Conservation (phyloP, 2,329 filamentous ascomycete genomes). For the Pseudogymnoascus sp. region DNA sequence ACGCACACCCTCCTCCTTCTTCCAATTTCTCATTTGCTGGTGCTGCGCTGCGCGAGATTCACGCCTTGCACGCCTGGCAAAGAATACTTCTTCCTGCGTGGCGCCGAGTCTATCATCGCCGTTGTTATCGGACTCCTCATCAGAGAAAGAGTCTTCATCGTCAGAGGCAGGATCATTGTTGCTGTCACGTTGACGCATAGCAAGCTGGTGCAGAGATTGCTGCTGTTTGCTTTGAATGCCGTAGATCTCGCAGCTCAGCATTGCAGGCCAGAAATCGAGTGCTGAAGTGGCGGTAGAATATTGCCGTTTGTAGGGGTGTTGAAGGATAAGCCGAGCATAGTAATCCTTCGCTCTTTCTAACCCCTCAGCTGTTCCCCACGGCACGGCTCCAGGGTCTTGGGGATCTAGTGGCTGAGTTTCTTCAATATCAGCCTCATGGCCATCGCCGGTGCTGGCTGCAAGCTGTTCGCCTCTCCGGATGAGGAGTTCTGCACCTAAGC, state of each 20-base stretch:
- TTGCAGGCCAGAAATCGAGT: slow-evolving; percentile 70
- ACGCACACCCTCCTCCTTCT: slow-evolving; percentile 23
- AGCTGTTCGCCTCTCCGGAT: slow-evolving; percentile 42
- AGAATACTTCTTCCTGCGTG: slow-evolving; percentile 12
- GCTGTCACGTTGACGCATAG: background rate
- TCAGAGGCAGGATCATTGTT: slow-evolving; percentile 22
- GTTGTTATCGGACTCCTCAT: slow-evolving; percentile 20
- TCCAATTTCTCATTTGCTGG: slow-evolving; percentile 16
- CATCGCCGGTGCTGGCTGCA: background rate
- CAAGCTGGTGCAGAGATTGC: slow-evolving; percentile 33
- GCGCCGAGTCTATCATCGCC: slow-evolving; percentile 15
- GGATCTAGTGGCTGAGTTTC: background rate
- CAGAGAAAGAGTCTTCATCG: slow-evolving; percentile 14
- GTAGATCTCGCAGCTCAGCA: slow-evolving; percentile 77
- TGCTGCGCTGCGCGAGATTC: slow-evolving; percentile 11
- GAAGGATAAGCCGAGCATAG: slow-evolving; percentile 69
- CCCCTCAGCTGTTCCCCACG: slow-evolving; percentile 37
- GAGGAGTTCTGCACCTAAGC: slow-evolving; percentile 75
- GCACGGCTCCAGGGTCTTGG: background rate
- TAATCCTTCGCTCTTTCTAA: slow-evolving; percentile 56
- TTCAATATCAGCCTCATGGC: background rate
- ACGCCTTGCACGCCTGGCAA: slow-evolving; percentile 9
- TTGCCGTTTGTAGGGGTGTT: slow-evolving; percentile 60
- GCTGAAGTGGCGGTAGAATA: slow-evolving; percentile 50
- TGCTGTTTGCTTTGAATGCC: slow-evolving; percentile 56